Evolutionary conservation across 805 yeast genomes (phyloP).

Genomic region (Zygotorulaspora chibaensis): DNA sequence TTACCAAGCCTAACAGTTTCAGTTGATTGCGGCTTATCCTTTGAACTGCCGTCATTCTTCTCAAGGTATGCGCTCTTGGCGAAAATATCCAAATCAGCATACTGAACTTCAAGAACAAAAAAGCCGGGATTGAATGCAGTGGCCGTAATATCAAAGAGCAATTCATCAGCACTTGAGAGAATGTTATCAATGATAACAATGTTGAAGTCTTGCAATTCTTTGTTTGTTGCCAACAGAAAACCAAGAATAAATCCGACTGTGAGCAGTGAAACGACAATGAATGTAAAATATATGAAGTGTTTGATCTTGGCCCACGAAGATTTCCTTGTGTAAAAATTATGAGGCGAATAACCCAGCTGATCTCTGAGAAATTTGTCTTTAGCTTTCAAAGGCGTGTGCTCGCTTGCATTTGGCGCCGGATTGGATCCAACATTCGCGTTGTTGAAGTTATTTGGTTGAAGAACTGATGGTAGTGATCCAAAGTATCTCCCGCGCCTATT

Average conservation of each 20-base stretch:
- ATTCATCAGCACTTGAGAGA: slow-evolving; percentile 76
- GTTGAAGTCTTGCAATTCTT: slow-evolving; percentile 67
- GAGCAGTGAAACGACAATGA: slow-evolving; percentile 45
- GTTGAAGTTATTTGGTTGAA: slow-evolving; percentile 1
- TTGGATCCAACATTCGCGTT: not conserved
- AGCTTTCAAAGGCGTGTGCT: slow-evolving; percentile 23
- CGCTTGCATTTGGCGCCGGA: slow-evolving; percentile 12
- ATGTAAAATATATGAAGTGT: slow-evolving; percentile 35
- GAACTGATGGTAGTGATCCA: slow-evolving; percentile 5
- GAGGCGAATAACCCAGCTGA: slow-evolving; percentile 43
- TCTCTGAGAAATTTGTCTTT: slow-evolving; percentile 15
- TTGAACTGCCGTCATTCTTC: slow-evolving; percentile 7
- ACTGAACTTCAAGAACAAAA: slow-evolving; percentile 56
- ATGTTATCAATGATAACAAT: slow-evolving; percentile 63
- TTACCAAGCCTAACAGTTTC: slow-evolving; percentile 78
- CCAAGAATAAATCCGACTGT: slow-evolving; percentile 78
- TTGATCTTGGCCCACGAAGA: slow-evolving; percentile 33
- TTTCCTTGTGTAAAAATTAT: slow-evolving; percentile 40
- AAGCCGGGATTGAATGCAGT: slow-evolving; percentile 88
- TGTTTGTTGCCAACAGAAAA: slow-evolving; percentile 77
- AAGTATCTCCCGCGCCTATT: slow-evolving; percentile 6
- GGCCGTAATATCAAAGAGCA: slow-evolving; percentile 71
- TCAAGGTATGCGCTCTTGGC: slow-evolving; percentile 58
- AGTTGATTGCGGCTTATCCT: slow-evolving; percentile 28
- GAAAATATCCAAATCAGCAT: slow-evolving; percentile 77